Percentiles rank a stretch among this genome's conserved stretches.
phyloP scores from a whole-genome alignment of 1,139 yeast genomes.

The Pichia sp. region DNA sequence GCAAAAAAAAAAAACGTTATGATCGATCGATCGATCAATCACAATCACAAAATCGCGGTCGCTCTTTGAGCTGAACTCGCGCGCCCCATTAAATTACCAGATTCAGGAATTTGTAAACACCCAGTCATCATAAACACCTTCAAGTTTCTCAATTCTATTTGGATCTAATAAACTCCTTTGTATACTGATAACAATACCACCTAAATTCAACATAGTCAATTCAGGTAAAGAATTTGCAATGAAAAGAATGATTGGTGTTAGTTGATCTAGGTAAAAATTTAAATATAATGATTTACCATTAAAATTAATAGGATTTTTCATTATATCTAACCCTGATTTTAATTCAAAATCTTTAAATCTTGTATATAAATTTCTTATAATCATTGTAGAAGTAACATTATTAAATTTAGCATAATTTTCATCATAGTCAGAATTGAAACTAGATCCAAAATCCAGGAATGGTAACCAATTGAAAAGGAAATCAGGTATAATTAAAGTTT shows the following conservation, averaged over 20 bases:
- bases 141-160: not conserved
- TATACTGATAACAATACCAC: constrained; percentile 17
- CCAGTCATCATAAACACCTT: constrained; percentile 10
- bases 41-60: no score
- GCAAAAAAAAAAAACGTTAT: no score
- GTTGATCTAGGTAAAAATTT: constrained; percentile 12
- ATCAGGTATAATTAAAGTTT: constrained; percentile 25
- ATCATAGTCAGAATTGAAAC: constrained; percentile 3
- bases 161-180: constrained; percentile 10
- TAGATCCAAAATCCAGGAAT: constrained; percentile 14
- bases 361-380: constrained; percentile 19
- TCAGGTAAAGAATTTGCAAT: constrained; percentile 13
- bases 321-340: constrained; percentile 17
- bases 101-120: constrained; percentile 13
- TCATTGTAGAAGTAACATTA: constrained; percentile 10
- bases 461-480: constrained; percentile 28
- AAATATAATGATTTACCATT: not conserved
- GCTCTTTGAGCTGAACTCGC: no score
- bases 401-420: not conserved
- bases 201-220: constrained; percentile 20
- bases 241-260: constrained; percentile 16
- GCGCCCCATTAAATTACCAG: constrained; percentile 1
- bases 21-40: no score
- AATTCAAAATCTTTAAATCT: constrained; percentile 20
- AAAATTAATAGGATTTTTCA: constrained; percentile 14